A percentile compares a stretch with the other conserved stretches of the same genome.
These are phyloP conservation scores for Bacidia rubella DNA, from an alignment of 495 filamentous ascomycete genomes.

Conservation along the genomic window DNA sequence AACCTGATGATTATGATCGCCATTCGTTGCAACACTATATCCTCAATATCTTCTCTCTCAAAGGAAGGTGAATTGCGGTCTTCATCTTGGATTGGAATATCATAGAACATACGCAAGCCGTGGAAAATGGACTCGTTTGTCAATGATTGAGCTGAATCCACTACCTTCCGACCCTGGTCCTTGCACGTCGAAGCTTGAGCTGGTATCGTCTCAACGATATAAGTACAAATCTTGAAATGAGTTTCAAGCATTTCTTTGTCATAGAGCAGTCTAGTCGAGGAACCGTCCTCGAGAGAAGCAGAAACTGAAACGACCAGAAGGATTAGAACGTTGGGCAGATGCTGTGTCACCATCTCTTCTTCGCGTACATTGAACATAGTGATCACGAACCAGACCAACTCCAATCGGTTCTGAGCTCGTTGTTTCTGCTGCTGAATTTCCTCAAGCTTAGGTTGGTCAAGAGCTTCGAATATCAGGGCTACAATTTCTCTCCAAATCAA, in stretches of 20 bases:
- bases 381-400: slow-evolving; percentile 69
- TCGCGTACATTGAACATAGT: slow-evolving; percentile 84
- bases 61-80: slow-evolving; percentile 35
- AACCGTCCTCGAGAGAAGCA: slow-evolving; percentile 27
- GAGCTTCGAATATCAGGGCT: slow-evolving; percentile 40
- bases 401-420: slow-evolving; percentile 31
- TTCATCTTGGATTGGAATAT: background rate
- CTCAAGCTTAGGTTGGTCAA: slow-evolving; percentile 23
- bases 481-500: slow-evolving; percentile 81
- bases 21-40: slow-evolving; percentile 40
- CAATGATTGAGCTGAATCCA: background rate
- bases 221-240: slow-evolving; percentile 36
- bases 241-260: background rate
- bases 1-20: background rate
- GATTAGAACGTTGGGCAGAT: slow-evolving; percentile 49
- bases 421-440: background rate
- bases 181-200: slow-evolving; percentile 44
- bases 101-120: background rate
- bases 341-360: slow-evolving; percentile 84
- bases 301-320: slow-evolving; percentile 53
- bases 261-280: background rate
- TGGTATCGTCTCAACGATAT: slow-evolving; percentile 52
- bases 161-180: background rate
- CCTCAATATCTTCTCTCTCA: slow-evolving; percentile 37
- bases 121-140: background rate